Evolutionary conservation across 331 rosid species (phyloP), one percentile per base, ranked within the genome.

Genomic region (Acacia pycnantha): DNA sequence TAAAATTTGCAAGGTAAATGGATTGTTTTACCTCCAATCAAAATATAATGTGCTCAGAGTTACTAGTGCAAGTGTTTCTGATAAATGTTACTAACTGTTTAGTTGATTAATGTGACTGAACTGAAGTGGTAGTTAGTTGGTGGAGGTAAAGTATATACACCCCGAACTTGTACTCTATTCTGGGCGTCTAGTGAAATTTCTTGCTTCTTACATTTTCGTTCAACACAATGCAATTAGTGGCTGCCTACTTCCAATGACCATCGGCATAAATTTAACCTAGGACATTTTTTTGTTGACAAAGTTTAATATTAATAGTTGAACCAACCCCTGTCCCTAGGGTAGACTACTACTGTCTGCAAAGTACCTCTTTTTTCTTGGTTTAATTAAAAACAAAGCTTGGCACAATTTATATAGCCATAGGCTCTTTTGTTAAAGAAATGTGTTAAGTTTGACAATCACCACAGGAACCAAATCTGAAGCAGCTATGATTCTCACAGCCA

Each of bases 351-450:
- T 48, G 46, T 46, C 41, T 18, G 65, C 35, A 11, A 80, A 76
- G 81, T 29, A 80, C 59, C 27, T 44, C 41, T 51, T 73, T 26
- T 77, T 78, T 64, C 75, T 62, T n/a, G 74, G 56, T 51, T 53
- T 37, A 11, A 61, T 40, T 48, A 50, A n/a, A 70, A 70, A 0
- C 50, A 5, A 24, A 29, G 26, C 54, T 31, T 40, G 71, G 62
- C 70, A 79, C 69, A 82, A 75, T 76, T 64, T 24, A 62, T 75
- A 41, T 46, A 53, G 67, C 74, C 41, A 76, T 14, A 76, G 64
- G 78, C 56, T 5, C 13, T 1, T 58, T 58, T 74, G 47, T 67
- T 13, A 58, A 53, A 62, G 44, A 74, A 79, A 79, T 70, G 21
- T 62, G 15, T 19, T 48, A 75, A 26, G 51, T 77, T 70, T 47